phyloP scores from a whole-genome alignment of 1,284 basidiomycete genomes.

The Pascua sp. region DNA sequence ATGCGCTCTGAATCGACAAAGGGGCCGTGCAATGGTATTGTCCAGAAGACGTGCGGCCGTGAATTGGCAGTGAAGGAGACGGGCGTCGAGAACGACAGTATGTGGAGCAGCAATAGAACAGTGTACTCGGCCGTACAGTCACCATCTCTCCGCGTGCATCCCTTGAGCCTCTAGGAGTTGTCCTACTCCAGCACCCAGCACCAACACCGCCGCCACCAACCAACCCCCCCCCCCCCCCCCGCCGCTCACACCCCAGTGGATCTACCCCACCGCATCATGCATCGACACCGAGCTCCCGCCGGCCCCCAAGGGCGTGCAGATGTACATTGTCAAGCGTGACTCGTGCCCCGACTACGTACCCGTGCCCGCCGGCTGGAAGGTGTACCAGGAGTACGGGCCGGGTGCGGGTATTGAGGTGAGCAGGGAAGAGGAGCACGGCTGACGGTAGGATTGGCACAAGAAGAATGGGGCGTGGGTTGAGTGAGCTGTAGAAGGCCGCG shows the following conservation, averaged over 20 bases:
- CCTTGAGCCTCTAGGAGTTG: no score
- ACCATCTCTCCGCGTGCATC: no score
- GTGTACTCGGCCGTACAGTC: no score
- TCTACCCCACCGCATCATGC: slow-evolving; percentile 47
- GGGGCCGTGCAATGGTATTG: no score
- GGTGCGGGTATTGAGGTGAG: slow-evolving; percentile 38
- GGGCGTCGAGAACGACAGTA: no score
- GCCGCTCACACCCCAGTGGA: slow-evolving; percentile 32
- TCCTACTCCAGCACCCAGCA: no score
- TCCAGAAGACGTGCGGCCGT: no score
- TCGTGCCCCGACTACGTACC: slow-evolving; percentile 42
- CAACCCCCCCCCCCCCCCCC: no score
- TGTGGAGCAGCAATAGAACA: no score
- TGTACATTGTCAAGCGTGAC: slow-evolving; percentile 37
- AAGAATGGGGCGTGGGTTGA: slow-evolving; percentile 40
- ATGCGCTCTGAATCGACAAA: no score
- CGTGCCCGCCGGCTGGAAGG: slow-evolving; percentile 30
- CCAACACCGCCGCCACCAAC: no score
- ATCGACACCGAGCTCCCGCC: slow-evolving; percentile 45
- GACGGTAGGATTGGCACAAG: slow-evolving; percentile 39
- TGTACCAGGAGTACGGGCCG: slow-evolving; percentile 36
- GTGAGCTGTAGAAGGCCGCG: slow-evolving; percentile 9
- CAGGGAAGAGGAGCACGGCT: not conserved
- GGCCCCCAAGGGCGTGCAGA: slow-evolving; percentile 26
- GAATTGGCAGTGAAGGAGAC: no score